phyloP scores from a whole-genome alignment of 331 rosid genomes.

The Ulmus americana region DNA sequence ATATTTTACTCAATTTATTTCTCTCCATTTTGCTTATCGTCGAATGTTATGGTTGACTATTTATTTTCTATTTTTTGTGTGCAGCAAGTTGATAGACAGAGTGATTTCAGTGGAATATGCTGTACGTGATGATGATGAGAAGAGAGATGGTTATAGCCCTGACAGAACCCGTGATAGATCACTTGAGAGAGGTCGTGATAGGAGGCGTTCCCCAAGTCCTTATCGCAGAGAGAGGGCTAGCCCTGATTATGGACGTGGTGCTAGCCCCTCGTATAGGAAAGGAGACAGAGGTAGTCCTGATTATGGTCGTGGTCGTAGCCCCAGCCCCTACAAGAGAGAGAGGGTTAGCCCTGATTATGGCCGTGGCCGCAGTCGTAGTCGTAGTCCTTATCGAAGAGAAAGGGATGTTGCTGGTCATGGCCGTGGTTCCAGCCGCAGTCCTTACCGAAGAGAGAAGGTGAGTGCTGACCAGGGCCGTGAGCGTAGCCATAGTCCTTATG shows the following conservation, averaged over 20 bases:
- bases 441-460: slow-evolving; percentile 31
- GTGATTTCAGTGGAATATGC: slow-evolving; percentile 94
- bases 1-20: no score
- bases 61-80: slow-evolving; percentile 3
- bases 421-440: slow-evolving; percentile 36
- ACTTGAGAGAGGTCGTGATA: slow-evolving; percentile 56
- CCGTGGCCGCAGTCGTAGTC: slow-evolving; percentile 42
- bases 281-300: slow-evolving; percentile 71
- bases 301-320: slow-evolving; percentile 57
- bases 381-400: slow-evolving; percentile 63
- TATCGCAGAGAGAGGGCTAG: slow-evolving; percentile 82
- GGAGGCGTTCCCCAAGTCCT: slow-evolving; percentile 86
- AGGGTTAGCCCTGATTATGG: slow-evolving; percentile 60
- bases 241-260: slow-evolving; percentile 92
- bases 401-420: slow-evolving; percentile 38
- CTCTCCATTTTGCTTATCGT: no score
- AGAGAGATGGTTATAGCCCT: slow-evolving; percentile 73
- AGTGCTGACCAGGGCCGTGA: slow-evolving; percentile 38
- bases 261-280: slow-evolving; percentile 33
- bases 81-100: slow-evolving; percentile 88
- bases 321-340: slow-evolving; percentile 55
- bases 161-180: slow-evolving; percentile 47
- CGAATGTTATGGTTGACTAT: no score
- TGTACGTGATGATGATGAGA: slow-evolving; percentile 76
- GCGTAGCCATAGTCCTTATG: slow-evolving; percentile 47